Conservation (phyloP, 2,329 filamentous ascomycete genomes). For the Paecilomyces sp. region DNA sequence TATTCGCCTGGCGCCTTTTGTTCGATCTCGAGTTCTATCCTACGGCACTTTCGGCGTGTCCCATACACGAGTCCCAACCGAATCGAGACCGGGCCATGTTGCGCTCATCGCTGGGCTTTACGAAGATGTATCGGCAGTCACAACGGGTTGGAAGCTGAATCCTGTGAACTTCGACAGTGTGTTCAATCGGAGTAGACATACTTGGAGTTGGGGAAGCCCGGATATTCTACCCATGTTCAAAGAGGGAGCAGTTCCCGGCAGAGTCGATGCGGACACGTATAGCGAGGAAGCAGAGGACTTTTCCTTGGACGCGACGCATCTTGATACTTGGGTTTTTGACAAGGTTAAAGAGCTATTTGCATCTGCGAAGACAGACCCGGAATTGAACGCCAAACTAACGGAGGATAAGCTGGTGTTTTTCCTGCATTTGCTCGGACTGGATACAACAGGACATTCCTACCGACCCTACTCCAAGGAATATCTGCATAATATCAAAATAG, state of each 20-base stretch:
- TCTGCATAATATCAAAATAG: slow-evolving; percentile 85
- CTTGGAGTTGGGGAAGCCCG: slow-evolving; percentile 98
- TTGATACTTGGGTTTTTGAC: slow-evolving; percentile 96
- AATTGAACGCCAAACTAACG: slow-evolving; percentile 63
- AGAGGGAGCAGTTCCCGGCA: slow-evolving; percentile 77
- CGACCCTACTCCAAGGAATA: slow-evolving; percentile 95
- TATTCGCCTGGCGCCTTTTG: slow-evolving; percentile 78
- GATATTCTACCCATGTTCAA: slow-evolving; percentile 98
- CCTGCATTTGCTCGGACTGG: slow-evolving; percentile 82
- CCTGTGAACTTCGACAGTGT: slow-evolving; percentile 98
- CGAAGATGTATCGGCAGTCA: slow-evolving; percentile 95
- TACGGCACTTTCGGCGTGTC: slow-evolving; percentile 96
- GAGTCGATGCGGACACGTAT: slow-evolving; percentile 83
- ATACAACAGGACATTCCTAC: slow-evolving; percentile 80
- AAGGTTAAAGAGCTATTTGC: slow-evolving; percentile 81
- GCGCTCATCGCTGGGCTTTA: slow-evolving; percentile 94
- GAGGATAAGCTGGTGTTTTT: slow-evolving; percentile 93
- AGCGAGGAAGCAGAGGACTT: slow-evolving; percentile 83
- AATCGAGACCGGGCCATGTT: slow-evolving; percentile 93
- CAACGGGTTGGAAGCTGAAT: slow-evolving; percentile 96
- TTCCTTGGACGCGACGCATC: slow-evolving; percentile 67
- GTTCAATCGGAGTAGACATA: slow-evolving; percentile 93
- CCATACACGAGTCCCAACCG: slow-evolving; percentile 92
- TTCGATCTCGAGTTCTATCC: slow-evolving; percentile 79
- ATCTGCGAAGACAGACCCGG: slow-evolving; percentile 69